Base-by-base conservation (phyloP, 305 asterid genomes). In the Stenogyne calaminthoides region DNA sequence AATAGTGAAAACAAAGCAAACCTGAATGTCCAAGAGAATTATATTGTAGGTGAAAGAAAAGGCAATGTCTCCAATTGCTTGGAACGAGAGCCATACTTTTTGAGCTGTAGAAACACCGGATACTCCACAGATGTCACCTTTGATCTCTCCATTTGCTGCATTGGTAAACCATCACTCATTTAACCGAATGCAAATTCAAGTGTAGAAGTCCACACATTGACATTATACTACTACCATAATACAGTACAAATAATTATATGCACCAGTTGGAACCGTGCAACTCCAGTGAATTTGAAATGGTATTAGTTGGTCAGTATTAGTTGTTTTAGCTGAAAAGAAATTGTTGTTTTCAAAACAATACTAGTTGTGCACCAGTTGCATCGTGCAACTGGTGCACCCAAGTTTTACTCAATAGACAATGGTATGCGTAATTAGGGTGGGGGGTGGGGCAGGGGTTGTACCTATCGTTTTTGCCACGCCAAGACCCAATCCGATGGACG, bases 61-160 rank as follows among this genome's bases (percentile, higher is more conserved):
- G 18, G 88, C 90, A 73, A 86, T 76, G 80, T 83, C 90, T 22
- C 90, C 88, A 3, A 86, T n/a, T 70, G 90, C 90, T 69, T 86
- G 90, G 10, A 83, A 68, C 2, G 81, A 80, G 25, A 86, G 80
- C 90, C 87, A 84, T 54, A 86, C 77, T 82, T 86, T 86, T 71
- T 80, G 78, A 80, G 63, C 75, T 44, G 27, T 51, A 1, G 69
- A 78, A 62, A 51, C 51, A 42, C 84, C 63, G 14, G 81, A 9
- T 37, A 78, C 80, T 60, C 90, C 90, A 1, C 39, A 22, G 12
- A 66, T 6, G 66, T 77, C 77, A 9, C 90, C 90, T 51, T 66
- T 80, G 69, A 86, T 76, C 70, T 81, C 72, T 73, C 87, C 83
- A 66, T 84, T 64, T 78, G 76, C 90, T 86, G 80, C 70, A 46